Conservation (phyloP, 2,329 filamentous ascomycete species). For the Fusarium acutatum region DNA sequence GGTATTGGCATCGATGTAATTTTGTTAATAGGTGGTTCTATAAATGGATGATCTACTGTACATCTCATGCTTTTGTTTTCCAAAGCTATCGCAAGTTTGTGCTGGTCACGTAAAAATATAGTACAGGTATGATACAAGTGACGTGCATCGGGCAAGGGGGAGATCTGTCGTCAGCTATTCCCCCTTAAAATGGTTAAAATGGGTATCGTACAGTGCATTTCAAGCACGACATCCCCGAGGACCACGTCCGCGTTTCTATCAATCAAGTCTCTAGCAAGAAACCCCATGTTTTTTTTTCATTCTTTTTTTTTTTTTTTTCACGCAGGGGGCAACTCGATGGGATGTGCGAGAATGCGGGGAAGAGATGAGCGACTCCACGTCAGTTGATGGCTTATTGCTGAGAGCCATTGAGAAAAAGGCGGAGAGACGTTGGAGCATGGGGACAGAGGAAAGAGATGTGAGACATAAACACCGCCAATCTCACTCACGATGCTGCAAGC, state of each 20-base stretch:
- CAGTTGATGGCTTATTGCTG: slow-evolving; percentile 9
- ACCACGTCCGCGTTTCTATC: slow-evolving; percentile 17
- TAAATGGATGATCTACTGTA: slow-evolving; percentile 26
- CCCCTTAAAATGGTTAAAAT: background rate
- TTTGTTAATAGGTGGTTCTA: background rate
- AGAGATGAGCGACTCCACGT: slow-evolving; percentile 20
- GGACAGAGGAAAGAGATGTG: background rate
- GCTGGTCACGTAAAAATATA: slow-evolving; percentile 7
- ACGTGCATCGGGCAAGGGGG: slow-evolving; percentile 21
- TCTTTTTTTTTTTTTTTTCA: slow-evolving; percentile 16
- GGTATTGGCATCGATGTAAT: slow-evolving; percentile 13
- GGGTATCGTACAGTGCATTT: slow-evolving; percentile 9
- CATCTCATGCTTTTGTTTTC: slow-evolving; percentile 17
- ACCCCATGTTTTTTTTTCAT: slow-evolving; percentile 26
- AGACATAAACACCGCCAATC: slow-evolving; percentile 20
- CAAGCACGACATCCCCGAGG: background rate
- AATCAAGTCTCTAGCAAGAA: slow-evolving; percentile 17
- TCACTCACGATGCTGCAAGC: slow-evolving; percentile 16
- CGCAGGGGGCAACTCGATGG: slow-evolving; percentile 22
- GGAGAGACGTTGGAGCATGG: background rate
- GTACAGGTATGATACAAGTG: slow-evolving; percentile 24
- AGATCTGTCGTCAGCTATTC: slow-evolving; percentile 8
- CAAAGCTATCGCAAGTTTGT: slow-evolving; percentile 1
- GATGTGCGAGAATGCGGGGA: slow-evolving; percentile 32
- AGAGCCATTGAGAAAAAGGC: slow-evolving; percentile 11